Conservation (phyloP, 345 rosid species). For the Schrenkiella parvula region DNA sequence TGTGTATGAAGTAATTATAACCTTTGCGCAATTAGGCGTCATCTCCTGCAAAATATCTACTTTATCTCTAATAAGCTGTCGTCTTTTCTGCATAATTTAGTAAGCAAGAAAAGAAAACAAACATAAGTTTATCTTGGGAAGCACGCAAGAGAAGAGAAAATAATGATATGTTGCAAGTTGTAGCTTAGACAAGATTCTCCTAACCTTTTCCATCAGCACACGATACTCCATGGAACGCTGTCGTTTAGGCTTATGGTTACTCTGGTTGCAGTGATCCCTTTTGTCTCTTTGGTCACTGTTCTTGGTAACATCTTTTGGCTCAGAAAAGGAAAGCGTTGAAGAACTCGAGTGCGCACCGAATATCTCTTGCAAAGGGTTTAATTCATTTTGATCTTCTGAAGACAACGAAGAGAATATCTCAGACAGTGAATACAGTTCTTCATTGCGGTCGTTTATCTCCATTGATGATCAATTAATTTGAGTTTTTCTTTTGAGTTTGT, state of each 20-base stretch:
- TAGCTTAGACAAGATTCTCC: background rate
- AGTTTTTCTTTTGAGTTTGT: background rate
- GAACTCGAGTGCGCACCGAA: conserved; percentile 4
- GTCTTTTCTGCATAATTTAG: conserved; percentile 15
- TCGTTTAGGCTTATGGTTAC: background rate
- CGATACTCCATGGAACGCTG: conserved; percentile 18
- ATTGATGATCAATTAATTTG: background rate
- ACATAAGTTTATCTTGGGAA: background rate
- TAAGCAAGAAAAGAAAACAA: background rate
- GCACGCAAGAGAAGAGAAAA: background rate
- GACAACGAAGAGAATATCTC: background rate
- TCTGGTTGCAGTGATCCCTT: background rate
- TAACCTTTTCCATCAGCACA: conserved; percentile 23
- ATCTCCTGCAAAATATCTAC: conserved; percentile 15
- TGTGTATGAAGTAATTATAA: background rate
- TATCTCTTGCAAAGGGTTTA: conserved; percentile 27
- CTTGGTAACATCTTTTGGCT: background rate
- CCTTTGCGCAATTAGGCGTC: conserved; percentile 13
- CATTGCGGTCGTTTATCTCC: background rate
- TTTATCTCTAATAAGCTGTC: conserved; percentile 11
- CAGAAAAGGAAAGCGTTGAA: background rate
- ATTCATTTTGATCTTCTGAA: background rate
- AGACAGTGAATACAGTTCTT: background rate
- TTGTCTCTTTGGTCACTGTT: background rate
- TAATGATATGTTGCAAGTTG: background rate